Evolutionary conservation across 345 rosid genomes (phyloP), one percentile per base, ranked within the genome.

Genomic region (Eucalyptus regnans): DNA sequence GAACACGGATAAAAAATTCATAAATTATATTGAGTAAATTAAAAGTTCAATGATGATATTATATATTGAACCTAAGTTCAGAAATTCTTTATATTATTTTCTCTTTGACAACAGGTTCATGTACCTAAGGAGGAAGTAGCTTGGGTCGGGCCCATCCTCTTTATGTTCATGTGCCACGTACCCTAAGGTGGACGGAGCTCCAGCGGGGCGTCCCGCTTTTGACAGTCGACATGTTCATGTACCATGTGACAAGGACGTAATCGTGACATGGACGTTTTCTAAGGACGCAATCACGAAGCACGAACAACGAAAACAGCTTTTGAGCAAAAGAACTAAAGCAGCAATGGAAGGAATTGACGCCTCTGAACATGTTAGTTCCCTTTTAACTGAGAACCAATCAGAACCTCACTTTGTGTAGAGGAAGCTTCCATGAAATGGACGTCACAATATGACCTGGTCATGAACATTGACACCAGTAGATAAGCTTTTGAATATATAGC

Each of bases 1-100:
- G 62, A 56, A 56, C 1, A 56, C 0, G 0, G 4, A 56, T 56
- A 22, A 22, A 56, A 22, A 23, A 56, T 2, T 56, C 29, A 56
- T 22, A 56, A 22, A 56, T 56, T 6, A 56, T 56, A 56, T 0
- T 56, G 0, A 56, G 27, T 56, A 56, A 56, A 56, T 9, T 56
- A 56, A 56, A 23, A 56, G 1, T 56, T 56, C 25, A 18, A 52
- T 52, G 0, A 52, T 18, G 2, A 52, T 52, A 52, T 7, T 52
- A 52, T 52, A 52, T 0, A 52, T 52, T 52, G 9, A 52, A 52
- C 23, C 23, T 18, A 52, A 52, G 58, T 52, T 52, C 58, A 52
- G 10, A 52, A 52, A 52, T 52, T 52, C 1, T 52, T 52, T 52
- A 52, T 52, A 52, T 52, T 7, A 52, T 52, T 18, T 52, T 52